These are phyloP conservation scores for Trichoderma asperelloides DNA, from an alignment of 495 filamentous ascomycete genomes.

Conservation along the genomic window DNA sequence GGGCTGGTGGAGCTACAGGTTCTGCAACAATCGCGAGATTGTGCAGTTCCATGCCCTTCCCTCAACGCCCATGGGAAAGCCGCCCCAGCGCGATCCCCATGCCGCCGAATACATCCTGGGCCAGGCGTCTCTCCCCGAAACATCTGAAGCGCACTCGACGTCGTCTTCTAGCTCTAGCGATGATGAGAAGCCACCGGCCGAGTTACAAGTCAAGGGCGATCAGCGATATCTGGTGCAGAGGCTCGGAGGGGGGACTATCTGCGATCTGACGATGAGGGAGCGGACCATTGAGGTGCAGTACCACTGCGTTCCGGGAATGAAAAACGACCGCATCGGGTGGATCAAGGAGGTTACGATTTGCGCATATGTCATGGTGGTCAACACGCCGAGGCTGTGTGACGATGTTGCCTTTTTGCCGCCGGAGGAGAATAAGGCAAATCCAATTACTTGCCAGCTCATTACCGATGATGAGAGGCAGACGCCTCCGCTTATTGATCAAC, in stretches of 20 bases:
- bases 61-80: conserved; percentile 48
- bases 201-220: conserved; percentile 73
- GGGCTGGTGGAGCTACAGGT: conserved; percentile 96
- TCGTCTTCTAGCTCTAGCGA: conserved; percentile 20
- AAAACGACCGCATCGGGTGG: conserved; percentile 75
- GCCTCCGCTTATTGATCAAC: conserved; percentile 15
- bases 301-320: conserved; percentile 75
- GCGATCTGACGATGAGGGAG: conserved; percentile 80
- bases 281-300: conserved; percentile 85
- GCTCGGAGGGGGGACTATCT: conserved; percentile 75
- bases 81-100: conserved; percentile 63
- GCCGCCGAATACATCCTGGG: conserved; percentile 79
- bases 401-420: conserved; percentile 89
- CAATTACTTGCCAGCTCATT: conserved; percentile 69
- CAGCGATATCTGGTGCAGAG: conserved; percentile 86
- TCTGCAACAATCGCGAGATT: conserved; percentile 83
- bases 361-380: conserved; percentile 88
- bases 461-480: conserved; percentile 23
- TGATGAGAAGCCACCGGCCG: conserved; percentile 39
- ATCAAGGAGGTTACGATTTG: conserved; percentile 95
- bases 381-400: conserved; percentile 86
- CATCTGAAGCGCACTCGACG: conserved; percentile 20
- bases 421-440: conserved; percentile 66
- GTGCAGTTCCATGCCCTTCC: conserved; percentile 88
- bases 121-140: conserved; percentile 26